A percentile compares a stretch with the other conserved stretches of the same genome.
phyloP scores from a whole-genome alignment of 2,329 filamentous ascomycete species.

The Blastomyces silverae region DNA sequence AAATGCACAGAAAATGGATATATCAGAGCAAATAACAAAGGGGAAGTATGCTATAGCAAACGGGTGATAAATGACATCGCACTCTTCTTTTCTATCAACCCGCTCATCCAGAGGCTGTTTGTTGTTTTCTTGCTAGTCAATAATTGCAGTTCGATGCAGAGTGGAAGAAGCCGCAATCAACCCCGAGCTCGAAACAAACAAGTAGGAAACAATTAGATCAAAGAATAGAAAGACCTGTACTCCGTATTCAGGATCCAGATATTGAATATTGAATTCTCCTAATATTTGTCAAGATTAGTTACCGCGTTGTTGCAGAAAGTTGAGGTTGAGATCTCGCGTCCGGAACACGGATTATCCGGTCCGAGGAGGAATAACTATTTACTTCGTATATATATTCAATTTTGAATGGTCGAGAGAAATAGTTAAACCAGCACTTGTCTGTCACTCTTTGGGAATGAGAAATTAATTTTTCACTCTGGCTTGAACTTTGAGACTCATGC shows the following conservation, averaged over 20 bases:
- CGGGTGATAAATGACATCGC: neutral
- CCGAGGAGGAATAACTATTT: neutral
- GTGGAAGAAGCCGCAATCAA: neutral
- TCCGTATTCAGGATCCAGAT: neutral
- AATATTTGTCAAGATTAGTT: neutral
- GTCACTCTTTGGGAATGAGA: neutral
- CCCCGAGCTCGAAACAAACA: neutral
- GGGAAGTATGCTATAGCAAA: neutral
- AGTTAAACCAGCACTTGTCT: too few species aligned
- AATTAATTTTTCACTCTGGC: neutral
- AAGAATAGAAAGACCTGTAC: neutral
- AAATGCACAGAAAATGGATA: neutral
- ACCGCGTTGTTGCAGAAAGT: neutral
- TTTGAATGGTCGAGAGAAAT: neutral
- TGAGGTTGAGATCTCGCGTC: neutral
- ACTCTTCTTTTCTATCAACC: neutral
- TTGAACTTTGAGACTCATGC: neutral
- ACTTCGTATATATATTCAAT: too few species aligned
- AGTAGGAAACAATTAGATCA: neutral
- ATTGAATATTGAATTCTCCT: neutral
- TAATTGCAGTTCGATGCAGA: neutral
- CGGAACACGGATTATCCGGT: conserved; percentile 7
- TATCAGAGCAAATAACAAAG: neutral
- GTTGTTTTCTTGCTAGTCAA: too few species aligned
- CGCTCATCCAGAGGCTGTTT: neutral